Percentiles rank a stretch among this genome's conserved stretches.
Evolutionary conservation across 176 grass and related monocot genomes (phyloP).

Genomic region (Ensete glaucum): DNA sequence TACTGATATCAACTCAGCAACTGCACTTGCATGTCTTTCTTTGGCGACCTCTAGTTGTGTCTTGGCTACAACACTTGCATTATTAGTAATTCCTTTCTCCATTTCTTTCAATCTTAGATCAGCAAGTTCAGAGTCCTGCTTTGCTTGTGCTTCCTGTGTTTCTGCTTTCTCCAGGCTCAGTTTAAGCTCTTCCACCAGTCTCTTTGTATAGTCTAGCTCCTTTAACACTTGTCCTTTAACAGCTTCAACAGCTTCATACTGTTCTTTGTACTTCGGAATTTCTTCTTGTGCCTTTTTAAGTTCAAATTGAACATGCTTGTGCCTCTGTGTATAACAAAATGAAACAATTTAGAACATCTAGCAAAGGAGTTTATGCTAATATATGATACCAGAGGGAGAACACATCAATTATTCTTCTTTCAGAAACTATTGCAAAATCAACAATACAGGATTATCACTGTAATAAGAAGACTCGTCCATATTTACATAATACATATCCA

Average conservation of each 20-base stretch:
- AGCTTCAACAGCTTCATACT: conserved; percentile 31
- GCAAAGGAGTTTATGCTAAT: not conserved
- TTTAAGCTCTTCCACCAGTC: conserved; percentile 60
- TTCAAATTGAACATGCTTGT: conserved; percentile 35
- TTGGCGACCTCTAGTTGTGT: conserved; percentile 55
- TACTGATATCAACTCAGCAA: conserved; percentile 45
- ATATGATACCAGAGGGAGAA: not conserved
- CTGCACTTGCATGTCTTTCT: conserved; percentile 27
- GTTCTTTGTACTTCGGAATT: conserved; percentile 35
- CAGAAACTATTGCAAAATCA: too few relatives aligned
- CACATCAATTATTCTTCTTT: not conserved
- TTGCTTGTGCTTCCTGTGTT: conserved; percentile 45
- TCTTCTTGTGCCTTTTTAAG: conserved; percentile 50
- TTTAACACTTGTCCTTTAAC: conserved; percentile 32
- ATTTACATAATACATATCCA: too few relatives aligned
- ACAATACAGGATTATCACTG: too few relatives aligned
- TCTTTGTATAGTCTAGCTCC: conserved; percentile 34
- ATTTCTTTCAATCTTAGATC: conserved; percentile 61
- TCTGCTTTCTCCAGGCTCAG: conserved; percentile 50
- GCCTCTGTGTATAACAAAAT: conserved; percentile 32
- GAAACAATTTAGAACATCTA: not conserved
- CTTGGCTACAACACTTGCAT: conserved; percentile 45
- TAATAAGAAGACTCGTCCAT: too few relatives aligned
- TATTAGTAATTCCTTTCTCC: conserved; percentile 34
- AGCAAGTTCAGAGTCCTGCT: conserved; percentile 52